Conservation (phyloP, 257 asterid genomes). For the Salvia miltiorrhiza region DNA sequence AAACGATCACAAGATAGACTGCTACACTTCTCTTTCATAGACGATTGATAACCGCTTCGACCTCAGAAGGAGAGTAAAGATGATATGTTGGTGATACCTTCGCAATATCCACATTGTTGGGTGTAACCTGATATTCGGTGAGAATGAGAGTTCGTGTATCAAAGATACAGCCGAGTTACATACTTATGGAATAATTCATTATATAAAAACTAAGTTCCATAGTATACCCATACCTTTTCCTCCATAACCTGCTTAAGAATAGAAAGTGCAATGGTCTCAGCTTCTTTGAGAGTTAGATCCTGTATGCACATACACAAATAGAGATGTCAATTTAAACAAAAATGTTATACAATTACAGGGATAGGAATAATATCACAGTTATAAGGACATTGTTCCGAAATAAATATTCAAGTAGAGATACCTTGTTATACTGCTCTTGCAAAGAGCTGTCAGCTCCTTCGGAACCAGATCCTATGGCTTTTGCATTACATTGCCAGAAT, state of each 20-base stretch:
- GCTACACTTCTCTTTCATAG: constrained; percentile 37
- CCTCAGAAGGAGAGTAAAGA: constrained; percentile 75
- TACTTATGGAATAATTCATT: not conserved
- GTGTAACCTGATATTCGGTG: constrained; percentile 59
- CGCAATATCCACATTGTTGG: constrained; percentile 85
- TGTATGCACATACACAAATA: constrained; percentile 22
- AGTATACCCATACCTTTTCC: constrained; percentile 65
- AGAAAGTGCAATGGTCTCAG: constrained; percentile 81
- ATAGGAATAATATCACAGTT: not conserved
- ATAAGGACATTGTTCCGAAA: not conserved
- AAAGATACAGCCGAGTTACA: not conserved
- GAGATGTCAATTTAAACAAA: no score
- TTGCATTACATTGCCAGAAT: constrained; percentile 96
- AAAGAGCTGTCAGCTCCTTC: constrained; percentile 99
- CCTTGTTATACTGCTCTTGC: constrained; percentile 95
- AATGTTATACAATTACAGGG: no score
- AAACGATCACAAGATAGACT: not conserved
- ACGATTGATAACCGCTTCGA: constrained; percentile 74
- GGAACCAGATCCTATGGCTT: constrained; percentile 96
- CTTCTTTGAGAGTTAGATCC: constrained; percentile 73
- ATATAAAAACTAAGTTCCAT: not conserved
- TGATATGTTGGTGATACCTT: constrained; percentile 83
- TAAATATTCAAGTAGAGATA: constrained; percentile 16
- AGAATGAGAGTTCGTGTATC: not conserved
- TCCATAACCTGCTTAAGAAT: constrained; percentile 93